These are phyloP conservation scores for Phoenix roebelenii DNA, from an alignment of 176 grass and related monocot species.

Conservation along the genomic window DNA sequence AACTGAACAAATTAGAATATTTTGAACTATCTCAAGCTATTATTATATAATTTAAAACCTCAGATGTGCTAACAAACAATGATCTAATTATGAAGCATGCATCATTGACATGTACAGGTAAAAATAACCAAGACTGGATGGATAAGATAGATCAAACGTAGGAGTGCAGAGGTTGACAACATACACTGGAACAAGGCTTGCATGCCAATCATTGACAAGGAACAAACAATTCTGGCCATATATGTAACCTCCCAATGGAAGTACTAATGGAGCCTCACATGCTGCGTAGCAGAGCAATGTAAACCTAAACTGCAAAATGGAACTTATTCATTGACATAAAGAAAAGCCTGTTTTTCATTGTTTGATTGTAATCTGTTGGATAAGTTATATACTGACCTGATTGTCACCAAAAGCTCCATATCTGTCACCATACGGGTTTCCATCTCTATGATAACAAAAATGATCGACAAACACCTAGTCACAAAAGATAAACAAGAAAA, in stretches of 20 bases:
- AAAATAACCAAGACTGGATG: no score
- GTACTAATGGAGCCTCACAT: conserved; percentile 88
- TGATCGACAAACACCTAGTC: conserved; percentile 90
- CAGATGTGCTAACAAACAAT: no score
- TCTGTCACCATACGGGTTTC: conserved; percentile 85
- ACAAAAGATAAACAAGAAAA: conserved; percentile 4
- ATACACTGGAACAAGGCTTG: conserved; percentile 95
- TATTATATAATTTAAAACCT: no score
- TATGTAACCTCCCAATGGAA: conserved; percentile 84
- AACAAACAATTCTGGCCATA: conserved; percentile 90
- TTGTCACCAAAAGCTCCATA: conserved; percentile 85
- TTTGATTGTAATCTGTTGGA: background rate
- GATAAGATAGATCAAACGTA: background rate
- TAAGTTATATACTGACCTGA: conserved; percentile 48
- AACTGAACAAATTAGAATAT: no score
- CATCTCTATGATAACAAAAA: conserved; percentile 71
- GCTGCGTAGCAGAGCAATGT: conserved; percentile 73
- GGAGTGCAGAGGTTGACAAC: conserved; percentile 19
- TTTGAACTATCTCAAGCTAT: no score
- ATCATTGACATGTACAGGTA: no score
- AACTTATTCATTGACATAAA: background rate
- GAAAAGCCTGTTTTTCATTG: conserved; percentile 7
- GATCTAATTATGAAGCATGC: no score
- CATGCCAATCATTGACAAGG: conserved; percentile 97
- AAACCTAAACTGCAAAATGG: conserved; percentile 84